Evolutionary conservation across 768 basidiomycete species (phyloP).

Genomic region (Psilocybe cubensis): DNA sequence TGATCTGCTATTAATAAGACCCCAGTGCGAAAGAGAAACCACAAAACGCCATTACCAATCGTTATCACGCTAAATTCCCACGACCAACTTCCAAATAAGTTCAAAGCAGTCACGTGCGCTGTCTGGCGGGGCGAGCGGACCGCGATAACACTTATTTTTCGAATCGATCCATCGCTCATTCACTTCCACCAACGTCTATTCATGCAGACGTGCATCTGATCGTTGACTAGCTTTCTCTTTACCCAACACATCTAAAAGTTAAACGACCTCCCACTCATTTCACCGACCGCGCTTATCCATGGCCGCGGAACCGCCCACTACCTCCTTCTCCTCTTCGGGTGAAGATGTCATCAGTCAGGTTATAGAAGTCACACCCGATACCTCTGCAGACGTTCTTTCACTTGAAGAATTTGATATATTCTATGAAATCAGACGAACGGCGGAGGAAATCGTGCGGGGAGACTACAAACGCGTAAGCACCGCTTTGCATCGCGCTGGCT

Average conservation of each 20-base stretch:
- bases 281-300: neutral
- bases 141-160: too few species aligned
- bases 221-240: too few species aligned
- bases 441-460: constrained; percentile 57
- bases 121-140: too few species aligned
- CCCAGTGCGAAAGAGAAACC: neutral
- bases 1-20: neutral
- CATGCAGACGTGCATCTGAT: too few species aligned
- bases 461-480: constrained; percentile 70
- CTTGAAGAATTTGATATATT: constrained; percentile 56
- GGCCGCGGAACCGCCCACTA: constrained; percentile 15
- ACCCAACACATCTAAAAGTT: too few species aligned
- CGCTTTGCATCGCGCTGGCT: neutral
- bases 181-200: too few species aligned
- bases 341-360: constrained; percentile 64
- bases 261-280: too few species aligned
- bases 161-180: too few species aligned
- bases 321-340: constrained; percentile 29
- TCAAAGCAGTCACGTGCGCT: too few species aligned
- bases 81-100: neutral
- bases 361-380: constrained; percentile 49
- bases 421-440: constrained; percentile 78
- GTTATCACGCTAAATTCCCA: neutral
- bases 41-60: neutral
- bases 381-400: constrained; percentile 35